Percentiles rank a stretch among this genome's conserved stretches.
Conservation (phyloP, 2,329 filamentous ascomycete species). For the Tolypocladium guangdongense region DNA sequence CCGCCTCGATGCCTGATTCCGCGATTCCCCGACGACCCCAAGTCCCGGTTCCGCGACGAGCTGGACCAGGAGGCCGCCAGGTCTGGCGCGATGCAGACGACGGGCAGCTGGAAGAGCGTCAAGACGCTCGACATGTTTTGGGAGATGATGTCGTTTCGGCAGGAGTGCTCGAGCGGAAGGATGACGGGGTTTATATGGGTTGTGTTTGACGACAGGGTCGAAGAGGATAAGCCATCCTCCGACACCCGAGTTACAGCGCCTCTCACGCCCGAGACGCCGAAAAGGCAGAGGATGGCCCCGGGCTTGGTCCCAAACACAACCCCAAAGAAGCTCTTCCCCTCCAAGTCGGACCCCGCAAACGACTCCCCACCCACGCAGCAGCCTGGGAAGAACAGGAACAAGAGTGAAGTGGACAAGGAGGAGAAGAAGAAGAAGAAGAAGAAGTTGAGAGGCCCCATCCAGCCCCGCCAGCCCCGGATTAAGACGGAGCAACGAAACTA, state of each 20-base stretch:
- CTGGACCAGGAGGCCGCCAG: constrained; percentile 72
- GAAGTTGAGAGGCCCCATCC: constrained; percentile 47
- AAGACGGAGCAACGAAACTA: constrained; percentile 47
- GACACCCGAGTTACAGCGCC: background rate
- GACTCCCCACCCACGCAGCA: background rate
- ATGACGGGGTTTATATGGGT: constrained; percentile 94
- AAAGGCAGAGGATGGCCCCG: constrained; percentile 12
- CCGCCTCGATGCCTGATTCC: constrained; percentile 80
- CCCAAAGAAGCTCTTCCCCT: constrained; percentile 20
- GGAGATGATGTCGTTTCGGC: constrained; percentile 95
- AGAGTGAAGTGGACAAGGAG: constrained; percentile 22
- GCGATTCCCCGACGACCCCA: constrained; percentile 89
- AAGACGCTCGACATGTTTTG: constrained; percentile 84
- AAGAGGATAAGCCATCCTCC: constrained; percentile 6
- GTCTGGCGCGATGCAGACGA: constrained; percentile 38
- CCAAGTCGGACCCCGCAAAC: background rate
- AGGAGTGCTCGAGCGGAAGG: constrained; percentile 88
- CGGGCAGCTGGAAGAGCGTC: constrained; percentile 73
- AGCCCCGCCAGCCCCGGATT: constrained; percentile 51
- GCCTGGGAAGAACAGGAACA: constrained; percentile 4
- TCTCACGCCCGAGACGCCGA: constrained; percentile 23
- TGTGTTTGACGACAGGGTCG: constrained; percentile 54
- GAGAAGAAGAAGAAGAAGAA: constrained; percentile 24
- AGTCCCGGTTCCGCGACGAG: constrained; percentile 79
- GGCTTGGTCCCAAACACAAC: constrained; percentile 19